Evolutionary conservation across 176 grass and related monocot species (phyloP).

Genomic region (Microstegium vimineum): DNA sequence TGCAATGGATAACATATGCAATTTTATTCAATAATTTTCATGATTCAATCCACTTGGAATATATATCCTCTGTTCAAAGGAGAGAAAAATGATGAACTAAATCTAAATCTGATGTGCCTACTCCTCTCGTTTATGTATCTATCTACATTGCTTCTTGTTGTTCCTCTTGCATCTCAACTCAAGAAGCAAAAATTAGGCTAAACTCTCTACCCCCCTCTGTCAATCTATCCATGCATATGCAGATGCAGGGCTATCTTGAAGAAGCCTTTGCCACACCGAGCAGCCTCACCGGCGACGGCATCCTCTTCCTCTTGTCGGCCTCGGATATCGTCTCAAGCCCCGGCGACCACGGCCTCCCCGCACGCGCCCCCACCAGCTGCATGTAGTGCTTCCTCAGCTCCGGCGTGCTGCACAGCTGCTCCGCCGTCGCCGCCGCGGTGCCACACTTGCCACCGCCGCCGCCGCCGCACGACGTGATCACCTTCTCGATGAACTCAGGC

Average conservation of each 20-base stretch:
- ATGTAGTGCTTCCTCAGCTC: constrained; percentile 87
- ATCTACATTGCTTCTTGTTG: neutral
- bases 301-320: constrained; percentile 36
- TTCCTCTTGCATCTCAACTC: neutral
- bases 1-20: neutral
- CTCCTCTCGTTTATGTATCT: neutral
- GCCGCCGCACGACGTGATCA: constrained; percentile 36
- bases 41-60: neutral
- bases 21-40: neutral
- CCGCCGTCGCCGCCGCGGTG: neutral
- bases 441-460: neutral
- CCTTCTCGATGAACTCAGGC: constrained; percentile 77
- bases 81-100: neutral
- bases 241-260: constrained; percentile 7
- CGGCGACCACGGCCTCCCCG: constrained; percentile 71
- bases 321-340: constrained; percentile 79
- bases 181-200: neutral
- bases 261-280: constrained; percentile 18
- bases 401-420: constrained; percentile 67
- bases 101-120: constrained; percentile 9
- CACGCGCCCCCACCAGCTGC: constrained; percentile 57
- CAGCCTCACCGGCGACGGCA: constrained; percentile 39
- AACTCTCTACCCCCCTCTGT: neutral
- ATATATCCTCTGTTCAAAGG: neutral
- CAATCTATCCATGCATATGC: neutral